Evolutionary conservation across 169 alveolate genomes (phyloP).

Genomic region (Babesia gibsoni): DNA sequence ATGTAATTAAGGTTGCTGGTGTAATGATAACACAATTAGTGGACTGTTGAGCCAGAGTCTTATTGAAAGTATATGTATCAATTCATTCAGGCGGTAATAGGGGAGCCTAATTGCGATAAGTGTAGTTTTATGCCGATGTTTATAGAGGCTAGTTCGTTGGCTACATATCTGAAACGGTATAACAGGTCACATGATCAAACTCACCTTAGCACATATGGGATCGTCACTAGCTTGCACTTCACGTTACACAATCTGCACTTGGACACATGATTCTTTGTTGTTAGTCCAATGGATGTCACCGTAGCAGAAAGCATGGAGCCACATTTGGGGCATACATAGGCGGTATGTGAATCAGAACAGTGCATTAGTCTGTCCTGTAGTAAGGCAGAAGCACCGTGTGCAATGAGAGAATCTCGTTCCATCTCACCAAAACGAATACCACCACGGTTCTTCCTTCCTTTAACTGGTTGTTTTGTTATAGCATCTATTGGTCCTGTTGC

Average conservation of each 20-base stretch:
- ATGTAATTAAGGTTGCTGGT: too few relatives aligned
- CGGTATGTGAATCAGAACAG: constrained; percentile 97
- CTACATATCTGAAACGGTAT: constrained; percentile 43
- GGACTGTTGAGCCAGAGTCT: constrained; percentile 4
- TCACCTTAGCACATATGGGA: constrained; percentile 64
- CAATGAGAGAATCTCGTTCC: constrained; percentile 99
- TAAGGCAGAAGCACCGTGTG: constrained; percentile 97
- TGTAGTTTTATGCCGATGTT: constrained; percentile 61
- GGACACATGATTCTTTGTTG: constrained; percentile 50
- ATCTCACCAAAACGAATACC: constrained; percentile 99
- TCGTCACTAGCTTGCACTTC: constrained; percentile 57
- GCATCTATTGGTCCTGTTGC: constrained; percentile 98
- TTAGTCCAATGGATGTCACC: constrained; percentile 65
- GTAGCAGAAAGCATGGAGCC: constrained; percentile 93
- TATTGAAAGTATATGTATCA: not conserved
- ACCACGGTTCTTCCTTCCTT: constrained; percentile 98
- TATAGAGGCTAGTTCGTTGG: constrained; percentile 63
- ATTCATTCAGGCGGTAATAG: not conserved
- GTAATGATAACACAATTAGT: constrained; percentile 9
- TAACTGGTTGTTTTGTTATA: constrained; percentile 97
- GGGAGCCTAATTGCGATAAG: constrained; percentile 56
- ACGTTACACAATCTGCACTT: constrained; percentile 55
- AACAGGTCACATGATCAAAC: not conserved
- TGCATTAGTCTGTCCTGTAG: constrained; percentile 95
- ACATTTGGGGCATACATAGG: constrained; percentile 96